Evolutionary conservation across 2,329 filamentous ascomycete genomes (phyloP), one percentile per base, ranked within the genome.

Genomic region (Xylaria sp.): DNA sequence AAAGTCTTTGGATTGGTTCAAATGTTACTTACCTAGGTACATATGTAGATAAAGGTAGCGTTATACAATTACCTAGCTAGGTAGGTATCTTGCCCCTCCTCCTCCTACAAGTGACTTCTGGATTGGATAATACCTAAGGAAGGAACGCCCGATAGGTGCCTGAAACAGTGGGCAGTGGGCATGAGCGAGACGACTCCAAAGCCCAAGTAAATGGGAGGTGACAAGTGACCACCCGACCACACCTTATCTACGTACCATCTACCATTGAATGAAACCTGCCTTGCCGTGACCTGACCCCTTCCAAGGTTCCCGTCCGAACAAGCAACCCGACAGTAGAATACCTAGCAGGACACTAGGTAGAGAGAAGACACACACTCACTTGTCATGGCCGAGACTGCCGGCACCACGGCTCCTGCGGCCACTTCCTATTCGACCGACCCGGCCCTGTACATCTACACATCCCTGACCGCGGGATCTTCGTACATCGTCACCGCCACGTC

Each of bases 401-500:
- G 71, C 59, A n/a, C 48, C 3, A n/a, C 48, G 48, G 48, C 25
- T 58, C 30, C 25, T 8, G 9, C 46, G 5, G 46, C 46, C 46
- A 80, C 83, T 55, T 81, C 83, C 61, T 86, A 83, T 78, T 84
- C 83, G 72, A 85, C 83, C 73, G 91, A 93, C 79, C 87, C 91
- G 57, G 85, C 90, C 32, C 89, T 99, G 70, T 99, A 96, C 83
- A 91, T 99, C 75, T 97, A 97, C 83, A 98, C 96, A 68, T 98
- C 95, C 61, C 87, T 99, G 64, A 98, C 96, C 23, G 93, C 96
- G 67, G 96, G 96, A 72, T 97, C 94, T 46, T 97, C 94, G 28
- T 94, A 97, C 80, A 97, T 98, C 79, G 90, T 98, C 77, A 98
- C 96, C 46, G 96, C 94, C 30, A 98, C 96, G 1, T 97, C 94